A percentile compares a stretch with the other conserved stretches of the same genome.
Evolutionary conservation across 495 filamentous ascomycete genomes (phyloP).

Genomic region (Astrocystis sublimbata): DNA sequence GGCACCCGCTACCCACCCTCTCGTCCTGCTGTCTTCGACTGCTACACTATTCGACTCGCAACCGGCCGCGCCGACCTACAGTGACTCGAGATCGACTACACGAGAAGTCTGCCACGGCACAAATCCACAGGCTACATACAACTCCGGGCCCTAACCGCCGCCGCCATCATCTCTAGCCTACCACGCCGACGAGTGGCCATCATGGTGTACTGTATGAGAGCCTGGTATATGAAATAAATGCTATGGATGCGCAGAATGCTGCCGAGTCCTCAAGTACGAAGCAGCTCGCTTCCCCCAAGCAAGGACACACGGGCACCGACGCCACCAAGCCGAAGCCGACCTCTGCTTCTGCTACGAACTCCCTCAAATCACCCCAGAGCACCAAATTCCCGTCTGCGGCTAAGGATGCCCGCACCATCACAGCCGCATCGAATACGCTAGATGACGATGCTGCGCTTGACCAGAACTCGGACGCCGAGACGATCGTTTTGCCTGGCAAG

Average conservation of each 20-base stretch:
- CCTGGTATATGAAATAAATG: conserved; percentile 53
- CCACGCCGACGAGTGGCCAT: conserved; percentile 48
- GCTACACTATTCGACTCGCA: conserved; percentile 26
- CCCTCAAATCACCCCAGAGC: conserved; percentile 20
- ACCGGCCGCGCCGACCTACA: conserved; percentile 23
- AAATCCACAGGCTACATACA: background rate
- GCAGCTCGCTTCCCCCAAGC: conserved; percentile 52
- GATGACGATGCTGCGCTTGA: conserved; percentile 49
- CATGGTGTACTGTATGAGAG: conserved; percentile 53
- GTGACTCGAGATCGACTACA: conserved; percentile 5
- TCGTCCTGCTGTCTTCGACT: conserved; percentile 9
- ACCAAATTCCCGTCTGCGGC: conserved; percentile 17
- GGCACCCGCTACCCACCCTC: background rate
- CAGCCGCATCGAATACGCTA: conserved; percentile 23
- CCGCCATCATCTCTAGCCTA: conserved; percentile 6
- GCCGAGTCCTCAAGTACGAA: conserved; percentile 57
- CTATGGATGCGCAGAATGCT: conserved; percentile 62
- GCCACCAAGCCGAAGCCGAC: conserved; percentile 32
- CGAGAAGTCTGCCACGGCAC: conserved; percentile 5
- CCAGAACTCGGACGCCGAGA: conserved; percentile 78
- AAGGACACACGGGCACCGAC: conserved; percentile 45
- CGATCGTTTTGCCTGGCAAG: conserved; percentile 73
- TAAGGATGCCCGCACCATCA: conserved; percentile 22
- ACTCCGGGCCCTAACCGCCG: conserved; percentile 12
- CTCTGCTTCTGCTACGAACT: conserved; percentile 24